These are phyloP conservation scores for Trichoderma semiorbis DNA, from an alignment of 2,329 filamentous ascomycete species.

Conservation along the genomic window DNA sequence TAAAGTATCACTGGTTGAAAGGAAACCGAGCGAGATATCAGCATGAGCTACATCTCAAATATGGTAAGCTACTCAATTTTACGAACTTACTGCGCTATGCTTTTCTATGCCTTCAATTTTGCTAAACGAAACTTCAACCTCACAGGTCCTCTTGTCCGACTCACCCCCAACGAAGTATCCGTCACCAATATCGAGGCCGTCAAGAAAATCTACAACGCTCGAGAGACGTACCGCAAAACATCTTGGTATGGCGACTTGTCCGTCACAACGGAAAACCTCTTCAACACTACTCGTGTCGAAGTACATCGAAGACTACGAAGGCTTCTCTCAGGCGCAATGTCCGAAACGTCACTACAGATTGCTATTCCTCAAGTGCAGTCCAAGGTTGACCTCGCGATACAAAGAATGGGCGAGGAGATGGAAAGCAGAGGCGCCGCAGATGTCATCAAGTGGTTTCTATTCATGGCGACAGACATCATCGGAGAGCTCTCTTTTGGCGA, in stretches of 20 bases:
- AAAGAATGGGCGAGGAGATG: conserved; percentile 45
- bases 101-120: background rate
- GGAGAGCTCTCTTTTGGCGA: conserved; percentile 53
- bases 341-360: conserved; percentile 33
- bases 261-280: conserved; percentile 21
- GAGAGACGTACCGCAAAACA: background rate
- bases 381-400: conserved; percentile 38
- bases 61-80: background rate
- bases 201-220: background rate
- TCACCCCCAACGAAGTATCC: background rate
- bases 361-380: conserved; percentile 34
- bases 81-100: rapidly evolving
- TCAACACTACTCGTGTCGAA: conserved; percentile 38
- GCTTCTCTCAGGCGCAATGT: conserved; percentile 41
- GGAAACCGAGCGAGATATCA: background rate
- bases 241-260: background rate
- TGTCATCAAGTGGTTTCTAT: conserved; percentile 52
- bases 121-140: background rate
- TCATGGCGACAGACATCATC: conserved; percentile 53
- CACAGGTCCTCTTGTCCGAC: background rate
- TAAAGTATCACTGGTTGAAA: background rate
- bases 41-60: background rate
- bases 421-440: conserved; percentile 36
- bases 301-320: conserved; percentile 39
- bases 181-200: background rate